phyloP scores from a whole-genome alignment of 1,139 yeast species.

The Geotrichum klebahnii region DNA sequence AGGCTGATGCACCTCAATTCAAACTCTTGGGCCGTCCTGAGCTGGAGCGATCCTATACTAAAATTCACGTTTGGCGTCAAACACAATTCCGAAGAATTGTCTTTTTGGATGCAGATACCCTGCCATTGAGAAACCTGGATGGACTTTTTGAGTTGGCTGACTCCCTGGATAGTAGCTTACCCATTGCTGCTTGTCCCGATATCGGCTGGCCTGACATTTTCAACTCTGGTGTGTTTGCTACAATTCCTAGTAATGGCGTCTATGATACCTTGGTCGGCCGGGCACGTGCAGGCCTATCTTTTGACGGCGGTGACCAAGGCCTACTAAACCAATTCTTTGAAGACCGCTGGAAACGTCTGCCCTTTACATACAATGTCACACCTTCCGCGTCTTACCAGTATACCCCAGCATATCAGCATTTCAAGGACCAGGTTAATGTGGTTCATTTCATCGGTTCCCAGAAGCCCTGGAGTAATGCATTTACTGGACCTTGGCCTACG shows the following conservation, averaged over 20 bases:
- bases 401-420: slow-evolving; percentile 70
- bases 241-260: slow-evolving; percentile 53
- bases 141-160: slow-evolving; percentile 42
- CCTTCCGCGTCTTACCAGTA: slow-evolving; percentile 76
- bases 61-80: slow-evolving; percentile 68
- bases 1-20: slow-evolving; percentile 38
- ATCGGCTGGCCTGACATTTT: slow-evolving; percentile 94
- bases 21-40: slow-evolving; percentile 65
- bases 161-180: slow-evolving; percentile 18
- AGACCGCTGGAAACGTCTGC: slow-evolving; percentile 59
- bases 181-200: slow-evolving; percentile 71
- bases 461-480: slow-evolving; percentile 68
- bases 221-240: slow-evolving; percentile 78
- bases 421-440: slow-evolving; percentile 52
- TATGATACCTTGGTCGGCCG: slow-evolving; percentile 44
- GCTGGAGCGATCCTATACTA: slow-evolving; percentile 64
- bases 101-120: slow-evolving; percentile 78
- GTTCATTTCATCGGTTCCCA: slow-evolving; percentile 76
- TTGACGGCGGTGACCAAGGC: slow-evolving; percentile 97
- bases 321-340: slow-evolving; percentile 77
- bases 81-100: slow-evolving; percentile 57
- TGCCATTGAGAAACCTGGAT: slow-evolving; percentile 52
- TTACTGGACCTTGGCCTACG: slow-evolving; percentile 18
- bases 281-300: slow-evolving; percentile 48
- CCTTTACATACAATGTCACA: slow-evolving; percentile 83